These are phyloP conservation scores for Rhodotorula toruloides DNA, from an alignment of 768 basidiomycete species.

Conservation along the genomic window DNA sequence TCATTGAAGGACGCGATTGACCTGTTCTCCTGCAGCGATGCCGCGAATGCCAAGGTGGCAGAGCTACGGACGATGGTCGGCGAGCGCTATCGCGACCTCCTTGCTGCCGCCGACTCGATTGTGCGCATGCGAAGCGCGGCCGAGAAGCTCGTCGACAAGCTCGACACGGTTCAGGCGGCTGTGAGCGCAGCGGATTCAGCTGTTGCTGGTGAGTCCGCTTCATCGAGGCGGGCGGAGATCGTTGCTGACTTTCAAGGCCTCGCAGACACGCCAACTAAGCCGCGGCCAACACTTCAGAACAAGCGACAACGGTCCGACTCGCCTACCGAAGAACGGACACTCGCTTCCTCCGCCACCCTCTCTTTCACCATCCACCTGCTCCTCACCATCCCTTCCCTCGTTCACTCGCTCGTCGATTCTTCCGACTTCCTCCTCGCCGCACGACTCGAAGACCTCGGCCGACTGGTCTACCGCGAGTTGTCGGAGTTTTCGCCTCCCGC, in stretches of 20 bases:
- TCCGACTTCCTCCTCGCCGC: conserved; percentile 39
- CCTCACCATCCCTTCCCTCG: conserved; percentile 38
- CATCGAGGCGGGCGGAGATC: not conserved
- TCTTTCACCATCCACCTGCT: conserved; percentile 36
- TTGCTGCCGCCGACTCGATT: conserved; percentile 43
- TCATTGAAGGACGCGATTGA: not conserved
- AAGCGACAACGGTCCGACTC: not conserved
- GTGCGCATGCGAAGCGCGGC: conserved; percentile 40
- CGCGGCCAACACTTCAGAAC: not conserved
- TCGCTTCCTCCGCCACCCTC: conserved; percentile 23
- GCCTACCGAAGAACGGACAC: not conserved
- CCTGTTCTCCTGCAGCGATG: conserved; percentile 6
- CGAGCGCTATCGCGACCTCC: conserved; percentile 43
- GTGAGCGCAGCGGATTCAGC: not conserved
- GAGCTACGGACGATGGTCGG: conserved; percentile 44
- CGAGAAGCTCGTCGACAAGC: conserved; percentile 25
- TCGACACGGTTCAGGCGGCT: conserved; percentile 16
- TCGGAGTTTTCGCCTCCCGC: conserved; percentile 9
- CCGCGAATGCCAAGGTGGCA: conserved; percentile 39
- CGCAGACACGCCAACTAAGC: conserved; percentile 7
- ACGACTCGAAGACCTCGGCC: conserved; percentile 37
- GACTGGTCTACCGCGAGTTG: conserved; percentile 39
- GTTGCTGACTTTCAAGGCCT: not conserved
- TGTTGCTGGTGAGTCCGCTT: not conserved
- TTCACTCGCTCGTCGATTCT: conserved; percentile 37